Conservation (phyloP, 257 asterid species). For the Rehmannia glutinosa region DNA sequence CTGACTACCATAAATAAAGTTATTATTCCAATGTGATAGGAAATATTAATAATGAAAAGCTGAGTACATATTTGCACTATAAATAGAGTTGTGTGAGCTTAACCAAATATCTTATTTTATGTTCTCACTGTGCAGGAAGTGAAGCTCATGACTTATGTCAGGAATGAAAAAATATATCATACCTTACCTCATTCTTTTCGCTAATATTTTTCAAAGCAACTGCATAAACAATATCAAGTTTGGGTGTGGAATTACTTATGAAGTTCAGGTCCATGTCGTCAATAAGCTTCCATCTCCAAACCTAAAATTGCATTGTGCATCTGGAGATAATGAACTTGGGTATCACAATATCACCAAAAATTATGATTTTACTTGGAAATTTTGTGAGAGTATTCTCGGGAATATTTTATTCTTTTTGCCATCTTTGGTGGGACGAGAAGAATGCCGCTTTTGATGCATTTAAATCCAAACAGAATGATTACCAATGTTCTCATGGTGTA, state of each 20-base stretch:
- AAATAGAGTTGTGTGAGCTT: background rate
- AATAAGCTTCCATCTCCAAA: background rate
- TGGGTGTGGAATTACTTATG: background rate
- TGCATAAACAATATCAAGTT: background rate
- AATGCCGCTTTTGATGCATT: background rate
- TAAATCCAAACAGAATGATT: background rate
- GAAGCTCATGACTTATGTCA: background rate
- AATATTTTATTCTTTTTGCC: constrained; percentile 16
- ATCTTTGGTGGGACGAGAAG: constrained; percentile 19
- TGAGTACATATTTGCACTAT: background rate
- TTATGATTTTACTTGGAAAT: background rate
- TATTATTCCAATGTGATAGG: background rate
- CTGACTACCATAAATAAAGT: too few relatives aligned
- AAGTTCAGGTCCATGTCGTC: background rate
- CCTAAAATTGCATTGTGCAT: background rate
- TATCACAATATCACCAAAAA: background rate
- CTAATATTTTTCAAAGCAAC: background rate
- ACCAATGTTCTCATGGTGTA: background rate
- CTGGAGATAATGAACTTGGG: constrained; percentile 16
- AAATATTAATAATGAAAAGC: too few relatives aligned
- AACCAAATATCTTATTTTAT: too few relatives aligned
- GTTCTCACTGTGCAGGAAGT: too few relatives aligned
- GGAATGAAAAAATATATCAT: background rate
- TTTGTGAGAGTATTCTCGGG: background rate
- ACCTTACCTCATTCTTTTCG: background rate